These are phyloP conservation scores for Tuber magnatum DNA, from an alignment of 495 filamentous ascomycete genomes.

Conservation along the genomic window DNA sequence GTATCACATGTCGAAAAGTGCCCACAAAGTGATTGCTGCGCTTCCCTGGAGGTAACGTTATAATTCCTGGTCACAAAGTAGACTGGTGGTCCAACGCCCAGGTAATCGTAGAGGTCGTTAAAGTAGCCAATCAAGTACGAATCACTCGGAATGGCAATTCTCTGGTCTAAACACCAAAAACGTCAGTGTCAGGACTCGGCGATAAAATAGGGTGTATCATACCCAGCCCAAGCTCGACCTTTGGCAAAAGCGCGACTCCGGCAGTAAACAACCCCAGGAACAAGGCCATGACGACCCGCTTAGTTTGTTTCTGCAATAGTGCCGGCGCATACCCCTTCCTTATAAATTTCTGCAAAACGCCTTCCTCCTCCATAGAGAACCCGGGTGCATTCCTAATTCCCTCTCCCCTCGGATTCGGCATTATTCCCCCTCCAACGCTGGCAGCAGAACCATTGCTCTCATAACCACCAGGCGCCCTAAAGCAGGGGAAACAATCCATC, in stretches of 20 bases:
- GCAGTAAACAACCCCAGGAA: slow-evolving; percentile 87
- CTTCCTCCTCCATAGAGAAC: slow-evolving; percentile 68
- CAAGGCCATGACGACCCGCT: slow-evolving; percentile 62
- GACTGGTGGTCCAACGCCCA: slow-evolving; percentile 84
- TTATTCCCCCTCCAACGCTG: slow-evolving; percentile 38
- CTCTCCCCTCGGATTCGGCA: slow-evolving; percentile 44
- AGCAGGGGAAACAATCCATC: slow-evolving; percentile 89
- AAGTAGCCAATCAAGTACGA: slow-evolving; percentile 93
- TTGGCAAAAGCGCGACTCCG: slow-evolving; percentile 72
- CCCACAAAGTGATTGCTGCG: slow-evolving; percentile 83
- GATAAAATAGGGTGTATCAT: slow-evolving; percentile 7
- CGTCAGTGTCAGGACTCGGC: slow-evolving; percentile 2
- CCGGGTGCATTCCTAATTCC: slow-evolving; percentile 42
- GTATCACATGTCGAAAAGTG: slow-evolving; percentile 80
- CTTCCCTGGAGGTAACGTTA: slow-evolving; percentile 62
- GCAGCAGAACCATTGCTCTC: slow-evolving; percentile 19
- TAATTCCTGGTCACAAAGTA: slow-evolving; percentile 86
- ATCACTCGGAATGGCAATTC: slow-evolving; percentile 84
- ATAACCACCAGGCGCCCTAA: slow-evolving; percentile 46
- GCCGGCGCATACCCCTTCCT: slow-evolving; percentile 77
- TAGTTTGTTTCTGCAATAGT: slow-evolving; percentile 69
- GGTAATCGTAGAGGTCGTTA: slow-evolving; percentile 87
- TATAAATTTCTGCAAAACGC: slow-evolving; percentile 72
- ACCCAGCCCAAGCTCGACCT: slow-evolving; percentile 69
- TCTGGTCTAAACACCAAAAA: slow-evolving; percentile 55